Evolutionary conservation across 2,329 filamentous ascomycete species (phyloP).

Genomic region (Talaromyces sp.): DNA sequence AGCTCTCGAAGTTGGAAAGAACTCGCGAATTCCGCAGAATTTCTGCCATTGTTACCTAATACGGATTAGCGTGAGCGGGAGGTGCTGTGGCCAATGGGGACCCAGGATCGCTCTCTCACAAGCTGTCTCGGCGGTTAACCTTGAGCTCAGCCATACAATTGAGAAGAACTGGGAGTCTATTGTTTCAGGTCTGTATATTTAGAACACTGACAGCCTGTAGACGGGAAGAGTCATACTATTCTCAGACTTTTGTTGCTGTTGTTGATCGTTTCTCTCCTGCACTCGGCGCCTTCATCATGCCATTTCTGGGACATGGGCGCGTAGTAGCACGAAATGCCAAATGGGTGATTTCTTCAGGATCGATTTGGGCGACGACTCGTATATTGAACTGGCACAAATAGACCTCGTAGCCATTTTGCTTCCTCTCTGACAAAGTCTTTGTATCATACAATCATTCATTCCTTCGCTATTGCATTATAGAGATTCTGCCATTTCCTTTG

Average conservation of each 20-base stretch:
- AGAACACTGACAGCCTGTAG: constrained; percentile 13
- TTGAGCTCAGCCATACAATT: constrained; percentile 5
- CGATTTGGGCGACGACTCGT: not conserved
- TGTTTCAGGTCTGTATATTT: constrained; percentile 13
- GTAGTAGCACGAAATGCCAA: constrained; percentile 23
- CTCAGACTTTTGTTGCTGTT: constrained; percentile 1
- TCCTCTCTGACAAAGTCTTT: not conserved
- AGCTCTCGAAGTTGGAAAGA: constrained; percentile 12
- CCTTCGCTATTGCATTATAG: constrained; percentile 11
- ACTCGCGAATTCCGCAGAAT: constrained; percentile 27
- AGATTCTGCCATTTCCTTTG: not conserved
- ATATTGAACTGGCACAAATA: constrained; percentile 5
- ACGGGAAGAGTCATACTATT: constrained; percentile 12
- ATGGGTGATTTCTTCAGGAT: constrained; percentile 3
- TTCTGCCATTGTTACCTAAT: constrained; percentile 28
- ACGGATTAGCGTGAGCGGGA: constrained; percentile 22
- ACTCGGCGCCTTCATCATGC: constrained; percentile 22
- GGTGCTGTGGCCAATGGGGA: constrained; percentile 16
- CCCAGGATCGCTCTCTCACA: not conserved
- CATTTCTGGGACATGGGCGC: constrained; percentile 30
- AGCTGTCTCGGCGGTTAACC: not conserved
- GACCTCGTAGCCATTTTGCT: not conserved
- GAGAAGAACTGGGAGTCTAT: not conserved
- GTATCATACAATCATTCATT: not conserved
- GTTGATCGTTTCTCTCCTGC: not conserved